phyloP scores from a whole-genome alignment of 2,329 filamentous ascomycete genomes.

The Chaetomiaceae sp. region DNA sequence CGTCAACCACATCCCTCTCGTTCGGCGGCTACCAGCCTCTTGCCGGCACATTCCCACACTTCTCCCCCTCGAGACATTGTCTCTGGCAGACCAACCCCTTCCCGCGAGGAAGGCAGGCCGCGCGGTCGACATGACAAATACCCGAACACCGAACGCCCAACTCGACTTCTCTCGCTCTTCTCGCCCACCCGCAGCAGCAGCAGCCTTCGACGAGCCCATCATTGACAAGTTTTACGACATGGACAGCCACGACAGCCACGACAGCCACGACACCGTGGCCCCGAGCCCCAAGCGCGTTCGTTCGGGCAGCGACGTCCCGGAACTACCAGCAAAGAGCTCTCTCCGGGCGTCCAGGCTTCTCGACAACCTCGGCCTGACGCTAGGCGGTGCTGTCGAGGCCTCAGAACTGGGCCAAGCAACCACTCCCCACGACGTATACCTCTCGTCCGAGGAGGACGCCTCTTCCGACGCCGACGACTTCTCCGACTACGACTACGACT shows the following conservation, averaged over 20 bases:
- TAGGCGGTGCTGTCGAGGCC: conserved; percentile 27
- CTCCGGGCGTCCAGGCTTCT: conserved; percentile 45
- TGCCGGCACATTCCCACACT: not conserved
- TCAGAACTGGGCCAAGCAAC: conserved; percentile 33
- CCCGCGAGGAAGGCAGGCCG: conserved; percentile 12
- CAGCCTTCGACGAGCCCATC: conserved; percentile 20
- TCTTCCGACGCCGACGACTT: conserved; percentile 58
- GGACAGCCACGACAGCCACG: conserved; percentile 21
- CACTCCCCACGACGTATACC: conserved; percentile 54
- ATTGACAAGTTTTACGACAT: conserved; percentile 23
- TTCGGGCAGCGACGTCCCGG: conserved; percentile 30
- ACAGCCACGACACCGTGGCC: conserved; percentile 20
- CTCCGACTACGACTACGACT: conserved; percentile 40
- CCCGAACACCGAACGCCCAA: conserved; percentile 5
- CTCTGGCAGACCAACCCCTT: conserved; percentile 17
- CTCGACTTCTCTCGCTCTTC: conserved; percentile 12
- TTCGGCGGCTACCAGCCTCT: conserved; percentile 7
- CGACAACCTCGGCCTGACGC: conserved; percentile 34
- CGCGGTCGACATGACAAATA: conserved; percentile 13
- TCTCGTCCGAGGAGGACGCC: conserved; percentile 62
- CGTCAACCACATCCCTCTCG: conserved; percentile 1
- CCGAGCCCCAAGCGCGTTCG: conserved; percentile 16
- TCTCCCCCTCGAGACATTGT: conserved; percentile 20
- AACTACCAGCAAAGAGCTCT: conserved; percentile 47
- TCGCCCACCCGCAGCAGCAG: conserved; percentile 2